Conservation (phyloP, 2,329 filamentous ascomycete genomes). For the Tolypocladium paradoxum region DNA sequence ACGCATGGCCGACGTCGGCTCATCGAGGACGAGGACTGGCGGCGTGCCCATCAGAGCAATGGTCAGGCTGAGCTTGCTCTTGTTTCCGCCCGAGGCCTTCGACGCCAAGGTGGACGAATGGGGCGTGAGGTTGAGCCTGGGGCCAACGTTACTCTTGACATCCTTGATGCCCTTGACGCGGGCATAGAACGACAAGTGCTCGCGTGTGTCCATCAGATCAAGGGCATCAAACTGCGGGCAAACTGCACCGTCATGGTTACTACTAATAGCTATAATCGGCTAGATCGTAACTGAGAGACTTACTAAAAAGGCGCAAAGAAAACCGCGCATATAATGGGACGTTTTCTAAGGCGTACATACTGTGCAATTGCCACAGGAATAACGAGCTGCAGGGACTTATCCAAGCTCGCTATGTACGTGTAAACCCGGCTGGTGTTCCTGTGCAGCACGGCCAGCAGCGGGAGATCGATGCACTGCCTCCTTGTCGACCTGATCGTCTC, state of each 20-base stretch:
- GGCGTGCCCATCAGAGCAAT: conserved; percentile 85
- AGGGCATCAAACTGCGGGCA: conserved; percentile 77
- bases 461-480: not conserved
- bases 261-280: too few relatives aligned
- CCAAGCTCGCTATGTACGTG: not conserved
- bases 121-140: conserved; percentile 58
- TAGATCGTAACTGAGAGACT: too few relatives aligned
- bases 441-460: not conserved
- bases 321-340: too few relatives aligned
- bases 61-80: conserved; percentile 71
- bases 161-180: conserved; percentile 63
- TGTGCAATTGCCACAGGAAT: not conserved
- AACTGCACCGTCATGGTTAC: conserved; percentile 36
- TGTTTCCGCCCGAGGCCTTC: conserved; percentile 75
- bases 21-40: conserved; percentile 69
- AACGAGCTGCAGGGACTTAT: not conserved
- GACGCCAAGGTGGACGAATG: conserved; percentile 62
- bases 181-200: conserved; percentile 76
- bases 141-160: conserved; percentile 59
- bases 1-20: conserved; percentile 75
- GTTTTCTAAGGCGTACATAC: too few relatives aligned
- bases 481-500: conserved; percentile 4
- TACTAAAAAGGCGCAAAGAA: too few relatives aligned
- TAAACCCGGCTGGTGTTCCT: not conserved
- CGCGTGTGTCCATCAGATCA: conserved; percentile 72